Conservation (phyloP, 768 basidiomycete species). For the Pulveroboletus sp. region DNA sequence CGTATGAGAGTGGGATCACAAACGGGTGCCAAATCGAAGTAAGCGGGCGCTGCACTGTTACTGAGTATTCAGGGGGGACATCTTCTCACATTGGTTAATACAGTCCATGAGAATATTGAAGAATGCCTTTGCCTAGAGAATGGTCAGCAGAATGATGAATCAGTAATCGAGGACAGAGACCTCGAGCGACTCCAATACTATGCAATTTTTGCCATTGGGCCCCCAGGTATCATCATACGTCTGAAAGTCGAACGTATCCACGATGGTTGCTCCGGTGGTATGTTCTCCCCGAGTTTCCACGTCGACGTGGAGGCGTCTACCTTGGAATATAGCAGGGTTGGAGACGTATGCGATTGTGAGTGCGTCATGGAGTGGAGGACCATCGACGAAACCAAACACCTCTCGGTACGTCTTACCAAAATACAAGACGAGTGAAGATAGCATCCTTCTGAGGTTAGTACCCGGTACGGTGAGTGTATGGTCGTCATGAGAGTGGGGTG, state of each 20-base stretch:
- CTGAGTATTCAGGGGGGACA: constrained; percentile 54
- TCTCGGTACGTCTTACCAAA: constrained; percentile 70
- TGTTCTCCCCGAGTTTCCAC: constrained; percentile 68
- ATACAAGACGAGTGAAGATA: constrained; percentile 70
- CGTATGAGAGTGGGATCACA: too few relatives aligned
- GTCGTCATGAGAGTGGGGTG: constrained; percentile 31
- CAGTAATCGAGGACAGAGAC: constrained; percentile 34
- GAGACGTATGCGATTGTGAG: constrained; percentile 76
- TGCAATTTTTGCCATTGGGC: constrained; percentile 64
- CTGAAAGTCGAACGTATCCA: constrained; percentile 68
- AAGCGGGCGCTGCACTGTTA: not conserved
- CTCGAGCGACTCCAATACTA: constrained; percentile 62
- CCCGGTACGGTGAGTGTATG: constrained; percentile 16
- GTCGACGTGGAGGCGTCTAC: constrained; percentile 70
- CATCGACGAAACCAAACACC: constrained; percentile 77
- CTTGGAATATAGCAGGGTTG: constrained; percentile 59
- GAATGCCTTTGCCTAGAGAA: constrained; percentile 52
- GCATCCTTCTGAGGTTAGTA: constrained; percentile 58
- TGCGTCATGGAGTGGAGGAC: constrained; percentile 85
- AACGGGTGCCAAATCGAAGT: not conserved
- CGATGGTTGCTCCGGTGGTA: constrained; percentile 72
- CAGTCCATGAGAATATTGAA: constrained; percentile 62
- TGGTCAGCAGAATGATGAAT: constrained; percentile 1
- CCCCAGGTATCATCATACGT: constrained; percentile 68
- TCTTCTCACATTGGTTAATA: constrained; percentile 51